Conservation (phyloP, 345 rosid genomes). For the Camelina sativa region DNA sequence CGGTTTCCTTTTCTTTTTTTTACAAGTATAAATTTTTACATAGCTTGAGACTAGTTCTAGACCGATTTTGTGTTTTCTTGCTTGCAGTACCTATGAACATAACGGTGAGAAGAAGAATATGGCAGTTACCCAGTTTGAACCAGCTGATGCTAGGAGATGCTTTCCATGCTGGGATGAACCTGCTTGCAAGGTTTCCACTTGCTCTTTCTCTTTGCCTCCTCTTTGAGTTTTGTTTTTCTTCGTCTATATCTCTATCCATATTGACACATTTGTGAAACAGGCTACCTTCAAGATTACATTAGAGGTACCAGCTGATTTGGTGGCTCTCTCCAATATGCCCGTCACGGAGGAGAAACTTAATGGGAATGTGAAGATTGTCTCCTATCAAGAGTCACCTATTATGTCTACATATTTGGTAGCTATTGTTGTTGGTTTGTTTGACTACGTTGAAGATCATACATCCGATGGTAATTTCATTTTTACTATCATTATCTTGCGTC, state of each 20-base stretch:
- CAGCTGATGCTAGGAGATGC: constrained; percentile 93
- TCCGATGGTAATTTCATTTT: constrained; percentile 65
- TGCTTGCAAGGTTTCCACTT: constrained; percentile 75
- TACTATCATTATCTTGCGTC: background rate
- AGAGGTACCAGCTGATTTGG: constrained; percentile 79
- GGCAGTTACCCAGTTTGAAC: constrained; percentile 99
- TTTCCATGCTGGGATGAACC: constrained; percentile 99
- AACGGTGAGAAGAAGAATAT: constrained; percentile 92
- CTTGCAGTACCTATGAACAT: constrained; percentile 66
- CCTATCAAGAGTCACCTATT: constrained; percentile 82
- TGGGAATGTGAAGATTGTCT: constrained; percentile 68
- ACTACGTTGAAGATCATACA: constrained; percentile 84
- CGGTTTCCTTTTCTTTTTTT: background rate
- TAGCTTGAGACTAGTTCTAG: background rate
- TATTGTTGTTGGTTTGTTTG: constrained; percentile 87
- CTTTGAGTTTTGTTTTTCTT: background rate
- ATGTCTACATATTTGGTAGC: constrained; percentile 99
- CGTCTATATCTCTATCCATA: background rate
- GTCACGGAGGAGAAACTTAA: constrained; percentile 66
- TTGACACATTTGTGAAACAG: constrained; percentile 49
- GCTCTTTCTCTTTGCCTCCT: background rate
- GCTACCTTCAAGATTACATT: constrained; percentile 92
- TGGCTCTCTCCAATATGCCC: constrained; percentile 97
- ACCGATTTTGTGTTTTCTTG: constrained; percentile 25
- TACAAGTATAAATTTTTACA: background rate